Base-by-base conservation (phyloP, 306 rosid species). In the Corylus heterophylla region DNA sequence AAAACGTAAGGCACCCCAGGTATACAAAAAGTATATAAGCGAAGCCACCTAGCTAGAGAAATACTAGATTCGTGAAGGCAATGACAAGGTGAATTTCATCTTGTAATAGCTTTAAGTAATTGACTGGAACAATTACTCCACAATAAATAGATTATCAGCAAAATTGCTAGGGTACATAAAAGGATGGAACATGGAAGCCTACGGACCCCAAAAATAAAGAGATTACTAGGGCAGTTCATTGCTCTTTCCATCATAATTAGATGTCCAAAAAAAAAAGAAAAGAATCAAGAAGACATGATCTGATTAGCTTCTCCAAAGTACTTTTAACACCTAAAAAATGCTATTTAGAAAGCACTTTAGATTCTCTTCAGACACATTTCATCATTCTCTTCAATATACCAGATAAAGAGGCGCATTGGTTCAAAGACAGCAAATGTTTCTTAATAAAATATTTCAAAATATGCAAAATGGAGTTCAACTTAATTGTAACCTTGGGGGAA, bases 401-500 rank as follows among this genome's bases (percentile, higher is more conserved):
- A 68, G 51, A 68, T 68, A 9, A 66, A 37, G 16, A 18, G 27
- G 51, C 27, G 42, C 72, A 68, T 68, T 31, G 45, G 18, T 8
- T 14, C 69, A 63, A 31, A 63, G 47, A 31, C 3, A 0, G 75
- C 79, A 80, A 74, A 63, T 73, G 1, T 54, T 54, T 77, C 37
- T 20, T 62, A 79, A 56, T 75, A 71, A 9, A 75, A 29, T 51
- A 66, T 49, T 18, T 78, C 64, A 31, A 72, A 48, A 71, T 16
- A 71, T 73, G 22, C 44, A 51, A 55, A 78, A 69, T 54, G 44
- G 44, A 20, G 51, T 67, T 79, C 8, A 58, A 12, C 59, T 59
- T 25, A 71, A 83, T 78, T 68, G 37, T 55, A 75, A 73, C 27
- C 74, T 25, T 48, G 50, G 76, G 39, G 75, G 22, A 76, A 77